A percentile compares a stretch with the other conserved stretches of the same genome.
Evolutionary conservation across 2,329 filamentous ascomycete species (phyloP).

Genomic region (Phialocephala subalpina): DNA sequence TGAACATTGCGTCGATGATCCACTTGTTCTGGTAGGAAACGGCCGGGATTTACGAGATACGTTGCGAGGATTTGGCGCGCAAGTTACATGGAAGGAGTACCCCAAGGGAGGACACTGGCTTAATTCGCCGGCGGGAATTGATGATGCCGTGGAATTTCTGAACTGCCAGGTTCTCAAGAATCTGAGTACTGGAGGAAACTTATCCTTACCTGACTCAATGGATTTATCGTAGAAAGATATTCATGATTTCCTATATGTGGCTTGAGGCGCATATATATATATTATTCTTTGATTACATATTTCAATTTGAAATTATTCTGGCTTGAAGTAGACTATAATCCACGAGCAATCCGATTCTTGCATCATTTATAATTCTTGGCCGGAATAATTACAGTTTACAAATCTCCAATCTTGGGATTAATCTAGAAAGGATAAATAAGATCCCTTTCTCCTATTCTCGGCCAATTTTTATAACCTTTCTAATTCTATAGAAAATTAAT

Average conservation of each 20-base stretch:
- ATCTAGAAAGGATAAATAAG: no score
- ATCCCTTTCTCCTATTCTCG: no score
- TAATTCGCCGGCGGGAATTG: constrained; percentile 19
- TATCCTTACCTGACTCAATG: constrained; percentile 2
- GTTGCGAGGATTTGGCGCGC: constrained; percentile 21
- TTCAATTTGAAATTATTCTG: no score
- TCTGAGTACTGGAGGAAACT: constrained; percentile 6
- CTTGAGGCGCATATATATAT: not conserved
- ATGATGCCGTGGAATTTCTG: constrained; percentile 26
- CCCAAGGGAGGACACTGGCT: constrained; percentile 26
- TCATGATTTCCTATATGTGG: not conserved
- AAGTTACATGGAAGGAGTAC: constrained; percentile 28
- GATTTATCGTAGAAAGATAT: constrained; percentile 13
- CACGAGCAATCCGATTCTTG: no score
- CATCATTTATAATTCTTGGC: no score
- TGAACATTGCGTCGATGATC: constrained; percentile 26
- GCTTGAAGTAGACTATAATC: no score
- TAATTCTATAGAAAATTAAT: no score
- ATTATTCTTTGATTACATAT: no score
- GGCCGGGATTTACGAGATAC: constrained; percentile 13
- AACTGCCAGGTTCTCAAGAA: constrained; percentile 17
- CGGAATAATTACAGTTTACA: no score
- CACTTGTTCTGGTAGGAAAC: constrained; percentile 18
- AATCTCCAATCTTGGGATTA: no score
- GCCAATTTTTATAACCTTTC: no score